A percentile compares a stretch with the other conserved stretches of the same genome.
Conservation (phyloP, 768 basidiomycete species). For the Sporobolomyces roseus region DNA sequence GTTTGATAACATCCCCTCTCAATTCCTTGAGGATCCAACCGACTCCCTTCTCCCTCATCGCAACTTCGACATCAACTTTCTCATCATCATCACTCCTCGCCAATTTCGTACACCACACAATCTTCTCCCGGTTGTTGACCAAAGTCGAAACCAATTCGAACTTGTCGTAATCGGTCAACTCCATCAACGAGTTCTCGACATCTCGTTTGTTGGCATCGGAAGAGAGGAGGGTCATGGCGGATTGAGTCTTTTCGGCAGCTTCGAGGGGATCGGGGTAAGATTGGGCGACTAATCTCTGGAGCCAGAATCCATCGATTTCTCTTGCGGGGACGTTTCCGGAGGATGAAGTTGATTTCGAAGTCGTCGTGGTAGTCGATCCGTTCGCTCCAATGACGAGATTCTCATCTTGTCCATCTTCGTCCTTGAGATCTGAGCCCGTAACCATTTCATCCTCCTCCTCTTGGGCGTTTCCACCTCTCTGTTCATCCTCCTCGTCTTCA, state of each 20-base stretch:
- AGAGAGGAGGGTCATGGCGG: constrained; percentile 76
- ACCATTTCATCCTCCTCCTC: constrained; percentile 62
- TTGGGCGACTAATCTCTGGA: constrained; percentile 86
- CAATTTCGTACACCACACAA: constrained; percentile 97
- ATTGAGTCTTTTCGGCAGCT: constrained; percentile 80
- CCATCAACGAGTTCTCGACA: constrained; percentile 93
- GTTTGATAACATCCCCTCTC: constrained; percentile 56
- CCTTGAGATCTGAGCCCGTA: constrained; percentile 66
- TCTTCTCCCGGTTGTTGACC: constrained; percentile 88
- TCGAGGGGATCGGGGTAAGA: constrained; percentile 92
- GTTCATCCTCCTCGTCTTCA: constrained; percentile 52
- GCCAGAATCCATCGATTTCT: constrained; percentile 95
- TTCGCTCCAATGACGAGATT: constrained; percentile 75
- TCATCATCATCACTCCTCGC: constrained; percentile 84
- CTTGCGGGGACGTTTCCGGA: constrained; percentile 79
- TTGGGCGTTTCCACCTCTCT: constrained; percentile 47
- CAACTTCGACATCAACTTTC: constrained; percentile 87
- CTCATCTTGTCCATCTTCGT: constrained; percentile 53
- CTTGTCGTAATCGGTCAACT: constrained; percentile 83
- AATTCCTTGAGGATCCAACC: constrained; percentile 93
- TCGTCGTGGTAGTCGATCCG: constrained; percentile 51
- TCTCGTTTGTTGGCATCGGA: constrained; percentile 85
- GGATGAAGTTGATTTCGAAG: constrained; percentile 57
- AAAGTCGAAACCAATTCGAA: constrained; percentile 86
- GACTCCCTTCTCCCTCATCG: constrained; percentile 94